Evolutionary conservation across 352 stramenopile genomes (phyloP), one percentile per base, ranked within the genome.

Genomic region (Pythium insidiosum): DNA sequence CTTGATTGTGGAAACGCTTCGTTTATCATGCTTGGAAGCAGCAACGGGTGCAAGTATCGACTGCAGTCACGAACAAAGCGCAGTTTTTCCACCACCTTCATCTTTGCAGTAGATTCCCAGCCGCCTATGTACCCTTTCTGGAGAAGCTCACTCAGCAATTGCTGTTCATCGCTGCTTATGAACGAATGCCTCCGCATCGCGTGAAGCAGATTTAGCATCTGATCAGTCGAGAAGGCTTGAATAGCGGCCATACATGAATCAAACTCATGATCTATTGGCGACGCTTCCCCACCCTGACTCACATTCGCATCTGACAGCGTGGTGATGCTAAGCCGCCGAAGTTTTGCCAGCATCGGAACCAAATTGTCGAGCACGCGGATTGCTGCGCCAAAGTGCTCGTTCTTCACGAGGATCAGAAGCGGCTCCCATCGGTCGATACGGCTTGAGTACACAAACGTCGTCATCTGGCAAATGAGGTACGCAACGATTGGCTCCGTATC

Each of bases 381-480:
- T 19, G 64, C 63, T 22, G 81, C 81, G 16, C 51, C 22, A 34
- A 84, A 89, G 13, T 73, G 39, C 0, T 68, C 61, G 24, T 73
- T 65, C 52, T 90, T 88, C 0, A 94, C 45, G 26, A 94, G 49
- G 4, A 88, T 61, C 2, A 94, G 43, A 22, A 94, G 53, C 1
- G 81, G 81, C 30, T 90, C 79, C 76, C 76, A 94, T 13, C 80
- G 76, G 61, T 94, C 81, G 18, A 94, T 70, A 2, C 75, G 58
- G 38, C 84, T 68, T 15, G 53, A 80, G 43, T 73, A 91, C 25
- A 94, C 37, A 33, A 88, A 88, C 1, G 70, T 82, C 30, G 75
- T 83, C 38, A 82, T 66, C 51, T 94, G 81, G 28, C 78, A 91
- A n/a, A 94, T 71, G 4, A 84, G 61, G 51, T 94, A 94, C 3